Base-by-base conservation (phyloP, 805 yeast species). In the Candida nemodendra region DNA sequence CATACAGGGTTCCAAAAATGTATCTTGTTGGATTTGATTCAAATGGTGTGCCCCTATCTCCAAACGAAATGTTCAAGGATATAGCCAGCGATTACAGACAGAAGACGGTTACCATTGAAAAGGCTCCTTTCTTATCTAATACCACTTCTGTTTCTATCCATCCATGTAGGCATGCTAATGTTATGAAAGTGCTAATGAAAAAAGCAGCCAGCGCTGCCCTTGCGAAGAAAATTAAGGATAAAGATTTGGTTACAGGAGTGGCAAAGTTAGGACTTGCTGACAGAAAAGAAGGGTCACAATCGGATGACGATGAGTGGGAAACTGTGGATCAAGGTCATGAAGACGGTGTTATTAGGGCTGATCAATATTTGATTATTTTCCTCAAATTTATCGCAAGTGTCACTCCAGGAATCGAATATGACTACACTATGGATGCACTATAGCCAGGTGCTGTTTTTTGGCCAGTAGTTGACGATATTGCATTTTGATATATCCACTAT, bases 401-500 rank as follows among this genome's bases (percentile, higher is more conserved):
- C 7, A 90, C 96, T 1, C 99, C 99, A 0, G 96, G 97, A 13
- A 90, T 93, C 39, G 96, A 91, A 65, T 95, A 91, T 62, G 99
- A 93, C 54, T 89, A 89, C 59, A 93, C 99, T n/a, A 93, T 91
- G 97, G 90, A 89, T 60, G 97, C 95, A 1, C 77, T 84, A 55
- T 83, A 56, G 46, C 6, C 12, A 15, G 18, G 9, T 4, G 17
- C 11, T n/a, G n/a, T n/a, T n/a, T n/a, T n/a, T n/a, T n/a, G n/a
- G n/a, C n/a, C n/a, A n/a, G n/a, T n/a, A n/a, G n/a, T n/a, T n/a
- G n/a, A n/a, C n/a, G n/a, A n/a, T n/a, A n/a, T n/a, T n/a, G n/a
- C n/a, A n/a, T n/a, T n/a, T n/a, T n/a, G n/a, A n/a, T 24, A 12
- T 14, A 14, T 33, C 27, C 9, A 19, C 16, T 18, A n/a, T 19